These are phyloP conservation scores for Ogataea pini DNA, from an alignment of 805 yeast genomes.

Conservation along the genomic window DNA sequence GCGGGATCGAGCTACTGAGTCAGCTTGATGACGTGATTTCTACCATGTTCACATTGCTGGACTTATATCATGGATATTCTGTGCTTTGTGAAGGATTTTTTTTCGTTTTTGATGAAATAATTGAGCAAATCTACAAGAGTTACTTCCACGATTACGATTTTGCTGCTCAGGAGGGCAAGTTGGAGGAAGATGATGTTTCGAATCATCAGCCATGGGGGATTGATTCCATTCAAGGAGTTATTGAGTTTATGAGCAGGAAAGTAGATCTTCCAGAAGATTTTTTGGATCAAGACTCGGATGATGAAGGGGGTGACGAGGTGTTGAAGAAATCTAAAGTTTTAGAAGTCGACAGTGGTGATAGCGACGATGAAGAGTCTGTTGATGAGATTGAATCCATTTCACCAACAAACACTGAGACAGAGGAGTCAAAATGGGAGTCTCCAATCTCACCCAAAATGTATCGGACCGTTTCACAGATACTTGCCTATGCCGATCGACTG, in stretches of 20 bases:
- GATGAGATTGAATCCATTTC: slow-evolving; percentile 33
- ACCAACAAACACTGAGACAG: slow-evolving; percentile 25
- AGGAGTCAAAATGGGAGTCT: slow-evolving; percentile 58
- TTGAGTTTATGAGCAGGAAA: slow-evolving; percentile 43
- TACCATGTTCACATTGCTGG: slow-evolving; percentile 74
- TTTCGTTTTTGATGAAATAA: slow-evolving; percentile 62
- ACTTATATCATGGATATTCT: slow-evolving; percentile 81
- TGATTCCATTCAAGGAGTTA: slow-evolving; percentile 43
- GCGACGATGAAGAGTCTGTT: slow-evolving; percentile 43
- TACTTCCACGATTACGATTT: slow-evolving; percentile 37
- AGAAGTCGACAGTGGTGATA: slow-evolving; percentile 34
- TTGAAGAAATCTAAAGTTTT: slow-evolving; percentile 26
- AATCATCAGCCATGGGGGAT: slow-evolving; percentile 63
- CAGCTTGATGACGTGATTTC: slow-evolving; percentile 69
- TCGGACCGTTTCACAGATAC: slow-evolving; percentile 56
- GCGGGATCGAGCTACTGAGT: slow-evolving; percentile 64
- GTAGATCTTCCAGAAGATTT: slow-evolving; percentile 25
- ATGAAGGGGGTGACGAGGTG: slow-evolving; percentile 19
- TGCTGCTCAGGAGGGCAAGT: slow-evolving; percentile 16
- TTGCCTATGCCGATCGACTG: slow-evolving; percentile 66
- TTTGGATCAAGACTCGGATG: slow-evolving; percentile 15
- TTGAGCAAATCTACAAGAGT: slow-evolving; percentile 45
- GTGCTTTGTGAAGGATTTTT: slow-evolving; percentile 73
- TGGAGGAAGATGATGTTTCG: slow-evolving; percentile 28
- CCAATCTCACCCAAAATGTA: slow-evolving; percentile 66